A percentile compares a stretch with the other conserved stretches of the same genome.
phyloP scores from a whole-genome alignment of 192 early-diverging fungal species.

The Martensiomyces pterosporus region DNA sequence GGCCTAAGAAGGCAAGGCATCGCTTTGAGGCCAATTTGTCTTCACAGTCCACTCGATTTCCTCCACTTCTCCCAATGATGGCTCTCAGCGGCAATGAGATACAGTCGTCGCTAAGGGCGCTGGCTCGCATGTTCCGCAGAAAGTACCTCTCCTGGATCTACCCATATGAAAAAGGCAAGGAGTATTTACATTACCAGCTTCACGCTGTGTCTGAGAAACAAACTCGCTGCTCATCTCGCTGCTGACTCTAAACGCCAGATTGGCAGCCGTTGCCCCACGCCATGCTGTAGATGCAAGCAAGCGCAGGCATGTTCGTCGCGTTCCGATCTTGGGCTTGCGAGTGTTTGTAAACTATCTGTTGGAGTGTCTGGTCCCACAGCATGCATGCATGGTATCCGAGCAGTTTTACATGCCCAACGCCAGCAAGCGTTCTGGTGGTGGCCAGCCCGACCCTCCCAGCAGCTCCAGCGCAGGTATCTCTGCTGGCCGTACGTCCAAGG shows the following conservation, averaged over 20 bases:
- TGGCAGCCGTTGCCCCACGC: no score
- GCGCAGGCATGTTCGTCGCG: conserved; percentile 10
- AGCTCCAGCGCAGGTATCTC: no score
- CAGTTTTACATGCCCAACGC: conserved; percentile 24
- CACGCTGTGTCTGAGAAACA: no score
- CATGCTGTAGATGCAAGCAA: conserved; percentile 19
- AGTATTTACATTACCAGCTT: no score
- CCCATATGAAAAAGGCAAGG: no score
- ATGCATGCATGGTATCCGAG: conserved; percentile 20
- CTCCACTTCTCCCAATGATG: conserved; percentile 8
- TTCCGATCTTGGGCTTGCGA: conserved; percentile 27
- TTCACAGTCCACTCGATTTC: neutral
- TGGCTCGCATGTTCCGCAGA: conserved; percentile 23
- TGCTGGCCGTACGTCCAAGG: no score
- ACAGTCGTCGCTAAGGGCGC: conserved; percentile 7
- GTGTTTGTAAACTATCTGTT: conserved; percentile 28
- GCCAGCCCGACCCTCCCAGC: no score
- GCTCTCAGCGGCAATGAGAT: conserved; percentile 14
- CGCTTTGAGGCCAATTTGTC: no score
- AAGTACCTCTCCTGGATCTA: conserved; percentile 42
- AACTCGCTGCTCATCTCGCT: no score
- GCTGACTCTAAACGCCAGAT: no score
- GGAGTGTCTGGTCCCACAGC: conserved; percentile 21
- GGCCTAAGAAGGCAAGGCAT: no score
- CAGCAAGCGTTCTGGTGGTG: no score